These are phyloP conservation scores for Rostrohypoxylon terebratum DNA, from an alignment of 495 filamentous ascomycete genomes.

Conservation along the genomic window DNA sequence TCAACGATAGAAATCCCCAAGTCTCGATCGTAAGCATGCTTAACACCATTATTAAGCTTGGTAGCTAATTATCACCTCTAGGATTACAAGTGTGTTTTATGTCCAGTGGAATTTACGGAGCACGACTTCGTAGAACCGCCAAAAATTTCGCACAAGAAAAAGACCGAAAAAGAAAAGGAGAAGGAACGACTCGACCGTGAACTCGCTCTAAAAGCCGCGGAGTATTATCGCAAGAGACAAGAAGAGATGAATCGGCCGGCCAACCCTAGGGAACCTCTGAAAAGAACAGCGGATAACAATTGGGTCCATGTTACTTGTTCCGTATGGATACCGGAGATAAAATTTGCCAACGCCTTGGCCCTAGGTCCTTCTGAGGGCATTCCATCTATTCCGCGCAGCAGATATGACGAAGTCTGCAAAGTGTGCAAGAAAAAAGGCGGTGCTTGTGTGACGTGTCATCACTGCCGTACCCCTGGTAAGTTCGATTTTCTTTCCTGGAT, in stretches of 20 bases:
- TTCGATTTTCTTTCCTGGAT: constrained; percentile 4
- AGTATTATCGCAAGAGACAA: constrained; percentile 84
- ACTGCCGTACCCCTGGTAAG: constrained; percentile 74
- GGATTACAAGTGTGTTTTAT: constrained; percentile 92
- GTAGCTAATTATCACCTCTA: constrained; percentile 53
- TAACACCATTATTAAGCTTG: background rate
- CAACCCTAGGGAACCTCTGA: constrained; percentile 89
- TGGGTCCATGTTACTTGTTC: constrained; percentile 98
- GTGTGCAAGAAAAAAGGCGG: constrained; percentile 79
- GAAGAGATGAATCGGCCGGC: constrained; percentile 81
- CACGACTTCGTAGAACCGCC: constrained; percentile 87
- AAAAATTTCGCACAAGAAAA: constrained; percentile 89
- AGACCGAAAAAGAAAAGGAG: constrained; percentile 90
- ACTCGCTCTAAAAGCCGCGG: constrained; percentile 75
- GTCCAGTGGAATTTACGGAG: constrained; percentile 79
- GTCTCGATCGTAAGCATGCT: constrained; percentile 78
- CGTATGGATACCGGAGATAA: constrained; percentile 90
- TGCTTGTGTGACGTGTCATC: constrained; percentile 83
- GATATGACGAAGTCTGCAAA: constrained; percentile 82
- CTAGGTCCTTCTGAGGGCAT: constrained; percentile 90
- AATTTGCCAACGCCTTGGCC: constrained; percentile 83
- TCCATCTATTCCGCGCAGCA: constrained; percentile 74
- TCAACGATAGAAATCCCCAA: constrained; percentile 87
- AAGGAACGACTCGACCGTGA: constrained; percentile 88
- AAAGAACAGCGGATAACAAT: constrained; percentile 92